Conservation (phyloP, 1,284 basidiomycete species). For the Porogramme epimiltina region DNA sequence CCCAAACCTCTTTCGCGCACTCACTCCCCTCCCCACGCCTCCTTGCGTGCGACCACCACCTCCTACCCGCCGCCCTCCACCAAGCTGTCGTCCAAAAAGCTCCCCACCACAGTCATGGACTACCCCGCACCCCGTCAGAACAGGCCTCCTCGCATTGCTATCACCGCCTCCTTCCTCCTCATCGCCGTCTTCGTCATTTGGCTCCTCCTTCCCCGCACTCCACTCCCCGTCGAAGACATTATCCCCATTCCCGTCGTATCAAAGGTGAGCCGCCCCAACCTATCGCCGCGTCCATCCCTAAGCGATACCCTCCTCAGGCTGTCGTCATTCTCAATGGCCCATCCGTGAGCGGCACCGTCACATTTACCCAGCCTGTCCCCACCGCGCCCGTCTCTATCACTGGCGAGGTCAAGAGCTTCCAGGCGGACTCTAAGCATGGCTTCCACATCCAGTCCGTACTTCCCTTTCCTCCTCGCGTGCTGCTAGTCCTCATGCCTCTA, state of each 20-base stretch:
- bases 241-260: conserved; percentile 14
- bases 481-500: not conserved
- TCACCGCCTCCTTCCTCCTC: conserved; percentile 20
- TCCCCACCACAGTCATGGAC: conserved; percentile 7
- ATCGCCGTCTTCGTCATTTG: conserved; percentile 22
- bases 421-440: conserved; percentile 61
- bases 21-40: too few relatives aligned
- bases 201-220: conserved; percentile 16
- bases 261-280: conserved; percentile 6
- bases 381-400: conserved; percentile 61
- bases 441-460: conserved; percentile 77
- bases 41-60: not conserved
- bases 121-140: conserved; percentile 13
- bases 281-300: too few relatives aligned
- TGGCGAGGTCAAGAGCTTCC: conserved; percentile 63
- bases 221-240: conserved; percentile 3
- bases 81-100: not conserved
- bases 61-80: not conserved
- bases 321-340: conserved; percentile 68
- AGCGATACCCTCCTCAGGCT: conserved; percentile 58
- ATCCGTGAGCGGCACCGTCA: conserved; percentile 62
- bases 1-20: too few relatives aligned
- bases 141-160: conserved; percentile 19
- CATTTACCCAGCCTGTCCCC: conserved; percentile 59
- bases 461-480: not conserved